These are phyloP conservation scores for Eurotiales sp. DNA, from an alignment of 2,329 filamentous ascomycete species.

Conservation along the genomic window DNA sequence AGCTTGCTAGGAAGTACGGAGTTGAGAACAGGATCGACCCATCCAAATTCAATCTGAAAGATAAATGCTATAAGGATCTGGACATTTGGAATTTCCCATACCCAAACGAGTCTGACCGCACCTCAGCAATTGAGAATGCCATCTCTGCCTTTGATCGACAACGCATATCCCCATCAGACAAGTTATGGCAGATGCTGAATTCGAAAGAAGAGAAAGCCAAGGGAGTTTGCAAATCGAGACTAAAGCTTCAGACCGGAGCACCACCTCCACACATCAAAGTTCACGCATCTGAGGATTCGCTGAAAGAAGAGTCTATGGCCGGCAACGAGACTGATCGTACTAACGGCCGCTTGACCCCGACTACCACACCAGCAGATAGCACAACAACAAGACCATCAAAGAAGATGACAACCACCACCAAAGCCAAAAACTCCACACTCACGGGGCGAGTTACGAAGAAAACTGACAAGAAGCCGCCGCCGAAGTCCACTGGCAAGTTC, in stretches of 20 bases:
- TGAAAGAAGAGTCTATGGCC: slow-evolving; percentile 29
- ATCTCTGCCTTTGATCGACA: slow-evolving; percentile 61
- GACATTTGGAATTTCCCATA: slow-evolving; percentile 61
- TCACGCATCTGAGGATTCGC: slow-evolving; percentile 33
- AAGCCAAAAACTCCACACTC: slow-evolving; percentile 46
- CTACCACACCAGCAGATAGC: slow-evolving; percentile 22
- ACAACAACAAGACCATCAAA: slow-evolving; percentile 26
- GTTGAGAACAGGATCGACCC: slow-evolving; percentile 47
- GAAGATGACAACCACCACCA: slow-evolving; percentile 34
- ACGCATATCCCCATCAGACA: slow-evolving; percentile 57
- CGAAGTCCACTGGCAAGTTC: slow-evolving; percentile 43
- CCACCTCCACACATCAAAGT: slow-evolving; percentile 36
- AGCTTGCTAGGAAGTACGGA: slow-evolving; percentile 52
- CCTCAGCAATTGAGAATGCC: slow-evolving; percentile 59
- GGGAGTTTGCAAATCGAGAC: slow-evolving; percentile 57
- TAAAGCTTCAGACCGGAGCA: slow-evolving; percentile 48
- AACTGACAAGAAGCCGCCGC: slow-evolving; percentile 35
- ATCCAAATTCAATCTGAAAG: slow-evolving; percentile 52
- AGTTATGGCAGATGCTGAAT: slow-evolving; percentile 60
- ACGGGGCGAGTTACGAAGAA: slow-evolving; percentile 45
- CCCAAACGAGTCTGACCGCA: slow-evolving; percentile 51
- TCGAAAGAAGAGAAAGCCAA: slow-evolving; percentile 59
- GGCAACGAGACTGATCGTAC: slow-evolving; percentile 37
- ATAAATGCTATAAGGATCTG: slow-evolving; percentile 59
- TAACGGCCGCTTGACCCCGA: slow-evolving; percentile 26